Evolutionary conservation across 768 basidiomycete species (phyloP), one percentile per base, ranked within the genome.

Genomic region (Calocera cornea): DNA sequence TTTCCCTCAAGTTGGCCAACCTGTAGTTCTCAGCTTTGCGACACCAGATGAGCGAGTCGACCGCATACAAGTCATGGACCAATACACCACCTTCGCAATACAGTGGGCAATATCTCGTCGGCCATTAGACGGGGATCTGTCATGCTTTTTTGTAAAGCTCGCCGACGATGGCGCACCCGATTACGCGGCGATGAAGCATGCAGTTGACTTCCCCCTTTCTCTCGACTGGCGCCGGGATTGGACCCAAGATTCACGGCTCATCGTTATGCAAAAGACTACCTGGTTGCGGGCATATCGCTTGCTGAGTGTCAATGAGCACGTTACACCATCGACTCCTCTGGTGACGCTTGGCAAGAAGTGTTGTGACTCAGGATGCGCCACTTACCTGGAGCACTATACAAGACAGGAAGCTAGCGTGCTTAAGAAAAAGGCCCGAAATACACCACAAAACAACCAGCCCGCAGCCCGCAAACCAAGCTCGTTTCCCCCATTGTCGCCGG

Each of bases 141-240:
- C 83, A 67, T 81, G 86, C 68, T 89, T 84, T 74, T 76, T 93
- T 40, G 83, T 88, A 27, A 90, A 88, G 2, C 75, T 93, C 63
- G 72, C 75, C 44, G 76, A 79, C 33, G 73, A 76, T 22, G 67
- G 68, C 8, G 77, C 80, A 49, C 81, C 85, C 29, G 87, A 92
- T 77, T 89, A 83, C 67, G 72, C 77, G 14, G 79, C 79, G 0
- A 87, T 92, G 71, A 73, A 64, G 2, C 63, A 41, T 27, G 36
- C 54, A 27, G 8, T 67, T 7, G 27, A 44, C 29, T 41, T 22
- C 14, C 66, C 69, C 1, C 22, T 44, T 1, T 65, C 69, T 3
- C 24, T 41, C n/a, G 44, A 54, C 64, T 66, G 69, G 69, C 31
- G 64, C 16, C 34, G 19, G 19, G 47, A 67, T 50, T 22, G 40